phyloP scores from a whole-genome alignment of 176 grass and related monocot species.

The Elymus sibiricus region DNA sequence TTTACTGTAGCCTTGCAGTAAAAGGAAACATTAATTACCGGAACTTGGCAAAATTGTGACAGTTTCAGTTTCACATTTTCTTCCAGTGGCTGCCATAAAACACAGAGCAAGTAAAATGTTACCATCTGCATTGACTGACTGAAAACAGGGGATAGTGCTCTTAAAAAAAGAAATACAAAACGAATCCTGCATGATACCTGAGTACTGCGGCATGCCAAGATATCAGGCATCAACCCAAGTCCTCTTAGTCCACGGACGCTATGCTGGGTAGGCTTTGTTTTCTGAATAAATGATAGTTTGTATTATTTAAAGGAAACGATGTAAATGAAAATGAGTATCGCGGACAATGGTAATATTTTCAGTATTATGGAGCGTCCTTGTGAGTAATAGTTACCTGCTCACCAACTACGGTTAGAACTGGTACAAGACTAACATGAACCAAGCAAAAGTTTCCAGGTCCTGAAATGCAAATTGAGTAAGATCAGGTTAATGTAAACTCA shows the following conservation, averaged over 20 bases:
- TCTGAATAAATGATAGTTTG: conserved; percentile 47
- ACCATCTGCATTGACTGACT: not conserved
- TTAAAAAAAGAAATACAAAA: not conserved
- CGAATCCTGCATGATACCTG: conserved; percentile 41
- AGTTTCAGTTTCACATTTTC: conserved; percentile 85
- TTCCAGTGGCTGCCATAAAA: conserved; percentile 72
- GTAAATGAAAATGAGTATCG: not conserved
- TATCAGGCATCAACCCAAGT: conserved; percentile 91
- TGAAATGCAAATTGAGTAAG: conserved; percentile 39
- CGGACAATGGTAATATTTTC: not conserved
- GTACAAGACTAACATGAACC: conserved; percentile 97
- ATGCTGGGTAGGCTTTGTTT: conserved; percentile 99
- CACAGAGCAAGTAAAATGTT: conserved; percentile 19
- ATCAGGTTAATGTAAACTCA: not conserved
- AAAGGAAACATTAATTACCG: conserved; percentile 36
- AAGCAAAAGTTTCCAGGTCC: conserved; percentile 91
- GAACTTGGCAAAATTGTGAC: conserved; percentile 88
- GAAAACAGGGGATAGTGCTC: not conserved
- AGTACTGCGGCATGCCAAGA: conserved; percentile 88
- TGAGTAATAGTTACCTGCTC: conserved; percentile 70
- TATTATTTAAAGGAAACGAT: conserved; percentile 22
- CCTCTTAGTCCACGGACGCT: conserved; percentile 90
- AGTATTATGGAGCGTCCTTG: not conserved
- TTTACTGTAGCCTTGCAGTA: not conserved
- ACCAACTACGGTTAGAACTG: conserved; percentile 92